Conservation (phyloP, 257 asterid species). For the Forsythia viridissima region DNA sequence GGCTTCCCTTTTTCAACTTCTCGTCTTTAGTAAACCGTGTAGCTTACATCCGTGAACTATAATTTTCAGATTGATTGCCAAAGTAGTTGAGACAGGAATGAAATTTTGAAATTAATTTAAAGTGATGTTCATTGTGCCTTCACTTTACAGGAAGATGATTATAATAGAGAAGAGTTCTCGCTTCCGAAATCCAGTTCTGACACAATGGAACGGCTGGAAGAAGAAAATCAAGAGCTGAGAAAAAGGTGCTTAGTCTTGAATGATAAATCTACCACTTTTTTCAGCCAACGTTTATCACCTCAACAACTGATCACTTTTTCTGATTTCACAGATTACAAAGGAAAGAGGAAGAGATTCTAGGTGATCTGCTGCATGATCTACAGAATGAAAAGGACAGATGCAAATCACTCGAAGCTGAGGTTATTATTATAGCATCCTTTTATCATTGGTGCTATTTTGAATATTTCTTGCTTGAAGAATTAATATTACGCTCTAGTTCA, state of each 20-base stretch:
- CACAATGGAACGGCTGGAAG: conserved; percentile 51
- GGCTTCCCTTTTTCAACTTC: not conserved
- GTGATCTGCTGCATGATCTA: conserved; percentile 73
- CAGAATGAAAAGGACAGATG: conserved; percentile 62
- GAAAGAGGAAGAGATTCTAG: conserved; percentile 69
- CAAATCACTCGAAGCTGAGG: conserved; percentile 80
- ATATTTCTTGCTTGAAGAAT: not conserved
- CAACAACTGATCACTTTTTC: conserved; percentile 5
- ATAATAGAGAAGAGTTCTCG: conserved; percentile 22
- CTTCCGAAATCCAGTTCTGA: conserved; percentile 40
- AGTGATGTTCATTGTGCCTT: conserved; percentile 20
- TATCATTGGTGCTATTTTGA: not conserved
- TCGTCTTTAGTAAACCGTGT: not conserved
- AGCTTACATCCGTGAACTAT: conserved; percentile 11
- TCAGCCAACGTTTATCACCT: conserved; percentile 9
- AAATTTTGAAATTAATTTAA: not conserved
- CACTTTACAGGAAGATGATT: conserved; percentile 45
- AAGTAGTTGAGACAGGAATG: not conserved
- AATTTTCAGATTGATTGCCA: conserved; percentile 14
- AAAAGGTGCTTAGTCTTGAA: conserved; percentile 54
- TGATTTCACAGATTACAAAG: conserved; percentile 56
- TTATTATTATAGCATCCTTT: conserved; percentile 21
- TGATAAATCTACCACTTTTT: conserved; percentile 3
- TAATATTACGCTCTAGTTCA: not conserved
- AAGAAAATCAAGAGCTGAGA: conserved; percentile 66